Evolutionary conservation across 1,139 yeast genomes (phyloP).

Genomic region (Nakaseomyces delphensis): DNA sequence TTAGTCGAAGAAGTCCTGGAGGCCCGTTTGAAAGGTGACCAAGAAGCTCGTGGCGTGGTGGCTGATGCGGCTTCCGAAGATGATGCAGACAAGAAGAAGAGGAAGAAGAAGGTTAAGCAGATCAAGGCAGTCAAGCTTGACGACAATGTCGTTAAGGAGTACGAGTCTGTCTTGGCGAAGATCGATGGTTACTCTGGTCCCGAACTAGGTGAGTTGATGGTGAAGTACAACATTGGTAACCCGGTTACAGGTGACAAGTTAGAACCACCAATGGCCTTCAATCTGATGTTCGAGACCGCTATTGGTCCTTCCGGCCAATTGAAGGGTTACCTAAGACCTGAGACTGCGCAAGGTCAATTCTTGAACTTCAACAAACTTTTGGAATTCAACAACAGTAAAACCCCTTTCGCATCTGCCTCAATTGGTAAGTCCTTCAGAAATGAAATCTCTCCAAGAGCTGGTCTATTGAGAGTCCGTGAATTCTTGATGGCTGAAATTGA

Average conservation of each 20-base stretch:
- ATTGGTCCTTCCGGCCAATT: slow-evolving; percentile 97
- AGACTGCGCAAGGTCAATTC: slow-evolving; percentile 99
- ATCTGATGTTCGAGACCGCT: slow-evolving; percentile 97
- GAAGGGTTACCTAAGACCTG: slow-evolving; percentile 95
- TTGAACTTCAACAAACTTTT: slow-evolving; percentile 86
- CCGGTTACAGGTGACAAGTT: slow-evolving; percentile 83
- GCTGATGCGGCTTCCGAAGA: slow-evolving; percentile 52
- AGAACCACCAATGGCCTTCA: slow-evolving; percentile 90
- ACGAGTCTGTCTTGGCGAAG: slow-evolving; percentile 78
- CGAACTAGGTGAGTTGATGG: slow-evolving; percentile 81
- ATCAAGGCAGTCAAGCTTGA: slow-evolving; percentile 81
- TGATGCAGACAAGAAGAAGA: slow-evolving; percentile 65
- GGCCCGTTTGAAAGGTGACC: slow-evolving; percentile 90
- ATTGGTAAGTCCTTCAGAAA: slow-evolving; percentile 98
- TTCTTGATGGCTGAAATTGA: slow-evolving; percentile 99
- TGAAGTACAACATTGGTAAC: slow-evolving; percentile 71
- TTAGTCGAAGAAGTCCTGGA: slow-evolving; percentile 95
- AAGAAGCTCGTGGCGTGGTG: slow-evolving; percentile 80
- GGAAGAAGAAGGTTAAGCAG: slow-evolving; percentile 95
- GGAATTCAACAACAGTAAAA: slow-evolving; percentile 89
- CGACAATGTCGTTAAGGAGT: slow-evolving; percentile 68
- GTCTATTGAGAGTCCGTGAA: slow-evolving; percentile 94
- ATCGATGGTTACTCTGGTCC: slow-evolving; percentile 94
- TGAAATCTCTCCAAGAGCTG: slow-evolving; percentile 97
- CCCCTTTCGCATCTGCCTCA: slow-evolving; percentile 99